phyloP scores from a whole-genome alignment of 1,284 basidiomycete species.

The Papiliotrema fonsecae region DNA sequence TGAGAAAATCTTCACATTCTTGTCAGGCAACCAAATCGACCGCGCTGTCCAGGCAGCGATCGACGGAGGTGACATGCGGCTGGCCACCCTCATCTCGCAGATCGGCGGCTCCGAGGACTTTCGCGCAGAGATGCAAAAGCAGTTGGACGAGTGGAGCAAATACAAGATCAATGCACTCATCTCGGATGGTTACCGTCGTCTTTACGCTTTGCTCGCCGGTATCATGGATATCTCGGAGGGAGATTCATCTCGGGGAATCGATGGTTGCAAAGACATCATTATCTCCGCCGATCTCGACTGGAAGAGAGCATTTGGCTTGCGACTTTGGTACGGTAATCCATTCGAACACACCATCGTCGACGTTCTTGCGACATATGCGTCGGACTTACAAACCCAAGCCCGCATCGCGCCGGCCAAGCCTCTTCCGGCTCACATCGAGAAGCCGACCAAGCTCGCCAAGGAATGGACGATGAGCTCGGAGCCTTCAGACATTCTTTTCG shows the following conservation, averaged over 20 bases:
- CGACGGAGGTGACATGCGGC: slow-evolving; percentile 53
- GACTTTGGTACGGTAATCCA: slow-evolving; percentile 80
- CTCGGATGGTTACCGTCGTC: slow-evolving; percentile 63
- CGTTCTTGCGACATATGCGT: slow-evolving; percentile 65
- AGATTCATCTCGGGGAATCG: slow-evolving; percentile 53
- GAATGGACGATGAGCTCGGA: slow-evolving; percentile 39
- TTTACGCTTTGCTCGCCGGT: slow-evolving; percentile 84
- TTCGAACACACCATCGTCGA: slow-evolving; percentile 68
- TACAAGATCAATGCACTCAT: slow-evolving; percentile 72
- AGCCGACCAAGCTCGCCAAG: slow-evolving; percentile 28
- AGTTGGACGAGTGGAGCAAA: slow-evolving; percentile 78
- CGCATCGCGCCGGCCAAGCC: slow-evolving; percentile 55
- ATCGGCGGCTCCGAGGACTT: slow-evolving; percentile 75
- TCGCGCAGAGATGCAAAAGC: slow-evolving; percentile 67
- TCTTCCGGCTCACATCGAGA: slow-evolving; percentile 63
- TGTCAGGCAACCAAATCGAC: slow-evolving; percentile 68
- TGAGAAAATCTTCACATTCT: slow-evolving; percentile 64
- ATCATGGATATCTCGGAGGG: slow-evolving; percentile 64
- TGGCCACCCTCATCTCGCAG: slow-evolving; percentile 90
- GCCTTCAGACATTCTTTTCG: slow-evolving; percentile 68
- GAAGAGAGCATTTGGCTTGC: slow-evolving; percentile 88
- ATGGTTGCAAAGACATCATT: slow-evolving; percentile 61
- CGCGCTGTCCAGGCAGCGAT: slow-evolving; percentile 1
- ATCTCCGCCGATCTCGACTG: slow-evolving; percentile 84
- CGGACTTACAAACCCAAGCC: slow-evolving; percentile 49